phyloP scores from a whole-genome alignment of 2,329 filamentous ascomycete species.

The Penicillium sp. region DNA sequence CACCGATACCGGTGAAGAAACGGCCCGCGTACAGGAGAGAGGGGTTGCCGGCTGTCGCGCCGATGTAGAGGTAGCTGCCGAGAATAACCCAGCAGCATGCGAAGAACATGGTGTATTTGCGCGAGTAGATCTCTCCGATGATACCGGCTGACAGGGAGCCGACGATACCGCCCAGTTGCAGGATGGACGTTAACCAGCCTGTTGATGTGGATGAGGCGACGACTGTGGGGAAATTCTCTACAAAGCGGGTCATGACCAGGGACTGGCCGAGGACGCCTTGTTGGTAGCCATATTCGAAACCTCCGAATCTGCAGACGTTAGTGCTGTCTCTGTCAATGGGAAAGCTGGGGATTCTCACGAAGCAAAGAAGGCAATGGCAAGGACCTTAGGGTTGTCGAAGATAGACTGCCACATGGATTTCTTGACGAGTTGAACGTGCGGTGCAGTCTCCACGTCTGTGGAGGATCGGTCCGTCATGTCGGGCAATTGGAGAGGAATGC shows the following conservation, averaged over 20 bases:
- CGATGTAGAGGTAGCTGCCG: slow-evolving; percentile 39
- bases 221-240: slow-evolving; percentile 45
- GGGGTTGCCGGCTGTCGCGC: slow-evolving; percentile 25
- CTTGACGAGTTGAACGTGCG: slow-evolving; percentile 21
- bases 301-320: slow-evolving; percentile 38
- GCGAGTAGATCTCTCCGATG: slow-evolving; percentile 50
- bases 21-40: slow-evolving; percentile 28
- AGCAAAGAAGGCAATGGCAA: slow-evolving; percentile 51
- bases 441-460: slow-evolving; percentile 15
- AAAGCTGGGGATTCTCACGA: slow-evolving; percentile 26
- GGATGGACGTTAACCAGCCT: slow-evolving; percentile 50
- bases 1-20: slow-evolving; percentile 33
- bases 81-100: slow-evolving; percentile 49
- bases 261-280: slow-evolving; percentile 44
- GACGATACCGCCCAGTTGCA: slow-evolving; percentile 49
- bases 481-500: slow-evolving; percentile 1
- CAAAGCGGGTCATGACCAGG: slow-evolving; percentile 51
- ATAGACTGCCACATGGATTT: slow-evolving; percentile 29
- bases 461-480: slow-evolving; percentile 18
- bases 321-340: neutral
- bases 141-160: slow-evolving; percentile 45
- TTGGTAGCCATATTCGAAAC: slow-evolving; percentile 51
- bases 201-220: slow-evolving; percentile 40
- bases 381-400: slow-evolving; percentile 46
- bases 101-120: slow-evolving; percentile 52